Conservation (phyloP, 768 basidiomycete genomes). For the Neoboletus subvelutipes region DNA sequence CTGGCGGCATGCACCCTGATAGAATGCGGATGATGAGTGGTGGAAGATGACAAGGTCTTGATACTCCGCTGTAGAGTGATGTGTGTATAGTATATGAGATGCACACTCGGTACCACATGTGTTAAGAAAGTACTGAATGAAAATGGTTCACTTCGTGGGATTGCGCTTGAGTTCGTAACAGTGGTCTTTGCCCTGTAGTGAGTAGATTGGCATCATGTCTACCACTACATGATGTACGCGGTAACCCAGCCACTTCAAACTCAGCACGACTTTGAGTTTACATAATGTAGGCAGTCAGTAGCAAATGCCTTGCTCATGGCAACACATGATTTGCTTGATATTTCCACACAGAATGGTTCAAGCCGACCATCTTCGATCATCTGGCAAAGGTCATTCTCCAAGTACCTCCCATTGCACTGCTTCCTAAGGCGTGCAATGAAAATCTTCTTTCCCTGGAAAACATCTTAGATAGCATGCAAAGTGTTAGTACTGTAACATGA, state of each 20-base stretch:
- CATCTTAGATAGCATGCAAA: not conserved
- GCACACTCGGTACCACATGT: not conserved
- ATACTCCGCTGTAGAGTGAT: not conserved
- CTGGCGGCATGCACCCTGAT: slow-evolving; percentile 83
- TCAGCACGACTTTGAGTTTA: not conserved
- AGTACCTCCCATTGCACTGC: slow-evolving; percentile 34
- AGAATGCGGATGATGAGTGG: slow-evolving; percentile 74
- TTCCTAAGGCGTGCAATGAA: slow-evolving; percentile 37
- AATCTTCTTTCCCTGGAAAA: slow-evolving; percentile 31
- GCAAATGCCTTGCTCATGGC: slow-evolving; percentile 26
- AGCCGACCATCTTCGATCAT: slow-evolving; percentile 43
- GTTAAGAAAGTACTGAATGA: not conserved
- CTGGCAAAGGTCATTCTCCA: slow-evolving; percentile 35
- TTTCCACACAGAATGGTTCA: slow-evolving; percentile 45
- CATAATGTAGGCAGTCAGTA: slow-evolving; percentile 18
- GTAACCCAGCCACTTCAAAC: not conserved
- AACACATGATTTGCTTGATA: slow-evolving; percentile 27
- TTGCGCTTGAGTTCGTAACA: no score
- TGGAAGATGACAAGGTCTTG: slow-evolving; percentile 20
- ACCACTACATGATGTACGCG: not conserved
- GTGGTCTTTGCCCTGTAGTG: no score
- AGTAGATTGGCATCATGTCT: not conserved
- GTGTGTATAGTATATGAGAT: not conserved
- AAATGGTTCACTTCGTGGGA: not conserved
- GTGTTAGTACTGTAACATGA: not conserved